Base-by-base conservation (phyloP, 768 basidiomycete genomes). In the Cubamyces sp. region DNA sequence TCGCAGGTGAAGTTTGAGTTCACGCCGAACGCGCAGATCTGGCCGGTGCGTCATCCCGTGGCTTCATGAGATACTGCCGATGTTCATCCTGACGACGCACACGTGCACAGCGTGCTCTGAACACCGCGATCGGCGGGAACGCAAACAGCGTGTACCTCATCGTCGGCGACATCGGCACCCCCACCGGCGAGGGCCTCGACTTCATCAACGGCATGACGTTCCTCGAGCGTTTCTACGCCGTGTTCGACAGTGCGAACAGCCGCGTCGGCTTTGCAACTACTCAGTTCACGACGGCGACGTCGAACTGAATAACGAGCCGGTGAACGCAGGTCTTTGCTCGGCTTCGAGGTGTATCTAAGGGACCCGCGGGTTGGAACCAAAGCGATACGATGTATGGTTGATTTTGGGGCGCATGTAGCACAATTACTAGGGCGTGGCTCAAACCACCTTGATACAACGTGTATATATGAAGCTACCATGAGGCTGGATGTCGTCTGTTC, bases 171-270 rank as follows among this genome's bases (percentile, higher is more conserved):
- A 63, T 81, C 40, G 84, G 83, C 30, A 64, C 73, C 1, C 64
- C 66, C 30, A 69, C 75, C 11, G 83, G 81, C 49, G 19, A 76
- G 61, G 85, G 83, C 15, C 71, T 86, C 18, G 82, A 84, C 74
- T 84, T 86, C 64, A 77, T 87, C 70, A 79, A 84, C 71, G 83
- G 85, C 18, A 77, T 75, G 68, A 66, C 73, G 5, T 86, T 84
- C 78, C 75, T 86, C 26, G 79, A 84, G 73, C 84, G 87, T 16
- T 88, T 84, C 80, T 88, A 88, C 75, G 77, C 82, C 30, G 86
- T 87, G 40, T 88, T 75, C 68, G 87, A 90, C 69, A 85, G 86
- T 47, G 71, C 78, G 46, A 83, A 85, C 75, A 73, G 71, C 51
- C 82, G 76, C 18, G 78, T 87, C 59, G 85, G 87, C 19, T 76